Base-by-base conservation (phyloP, 371 early-diverging fungal genomes). In the Apophysomyces trapeziformis region DNA sequence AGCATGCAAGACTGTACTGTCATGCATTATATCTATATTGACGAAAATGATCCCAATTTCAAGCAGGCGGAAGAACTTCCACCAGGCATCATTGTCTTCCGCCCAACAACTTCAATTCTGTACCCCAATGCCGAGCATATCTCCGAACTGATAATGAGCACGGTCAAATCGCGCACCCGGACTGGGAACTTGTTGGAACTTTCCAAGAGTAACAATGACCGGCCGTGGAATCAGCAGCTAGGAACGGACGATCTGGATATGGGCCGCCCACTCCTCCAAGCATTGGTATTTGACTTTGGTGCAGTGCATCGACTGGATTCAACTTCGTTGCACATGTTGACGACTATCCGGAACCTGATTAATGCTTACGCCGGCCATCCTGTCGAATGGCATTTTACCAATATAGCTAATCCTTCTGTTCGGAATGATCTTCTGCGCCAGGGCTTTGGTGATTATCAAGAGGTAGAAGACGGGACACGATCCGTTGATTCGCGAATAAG, bases 41-140 rank as follows among this genome's bases (percentile, higher is more conserved):
- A 78, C 11, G 66, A 79, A 14, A 68, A 67, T n/a, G 76, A 81
- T 45, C 74, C 76, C 14, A 68, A 75, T 3, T 63, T 82, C 39
- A 65, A 64, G 3, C 64, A 74, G 7, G 73, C 73, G 5, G 70
- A 78, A 21, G 45, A 67, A 7, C 73, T 85, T 18, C 89, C 89
- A 1, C 69, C 71, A 6, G 90, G 92, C n/a, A 75, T 90, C 44
- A 59, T 87, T 8, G 80, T 90, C 35, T 81, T 88, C 66, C 74
- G 85, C 39, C 60, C 87, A 13, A 82, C 86, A 35, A 89, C 90
- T 59, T 79, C 89, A 9, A 64, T 92, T 11, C 84, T 86, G 0
- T 92, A 89, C 64, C 90, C 90, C 11, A 92, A 92, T 71, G 75
- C 87, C 14, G 67, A 73, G 16, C 89, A 73, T 67, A 64, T 87